Evolutionary conservation across 2,329 filamentous ascomycete genomes (phyloP), one percentile per base, ranked within the genome.

Genomic region (Chaetomium sp.): DNA sequence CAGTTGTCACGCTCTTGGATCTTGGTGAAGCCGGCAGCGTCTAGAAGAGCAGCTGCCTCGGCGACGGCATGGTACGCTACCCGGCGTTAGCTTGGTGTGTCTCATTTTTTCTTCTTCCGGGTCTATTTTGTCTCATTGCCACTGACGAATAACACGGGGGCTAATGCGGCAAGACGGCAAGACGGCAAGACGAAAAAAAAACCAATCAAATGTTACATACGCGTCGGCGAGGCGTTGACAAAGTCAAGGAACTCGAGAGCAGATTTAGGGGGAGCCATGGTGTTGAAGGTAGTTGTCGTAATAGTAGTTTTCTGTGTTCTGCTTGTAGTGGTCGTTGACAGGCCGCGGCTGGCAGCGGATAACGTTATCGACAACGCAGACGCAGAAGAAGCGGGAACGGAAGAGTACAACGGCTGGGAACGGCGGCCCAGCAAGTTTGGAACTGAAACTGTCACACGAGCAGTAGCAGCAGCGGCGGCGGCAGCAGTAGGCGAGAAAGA

Each of bases 1-100:
- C 94, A 97, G 47, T 88, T 85, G 68, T 96, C 90, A 65, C 89
- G 88, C 74, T 97, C 92, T 78, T 85, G 89, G 74, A 99, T 89
- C 65, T 87, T 83, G 66, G 82, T 80, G 78, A 97, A 99, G 57
- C 92, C 91, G 49, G 89, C 91, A 64, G 86, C 82, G 64, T 87
- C 81, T 52, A 99, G 81, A 54, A 88, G 86, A 61, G 84, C 74
- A 65, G 87, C 86, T 62, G 91, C 83, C 49, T 87, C 88, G 55
- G 85, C 84, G 56, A 96, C 91, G 59, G 91, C 92, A 77, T 99
- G 94, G 75, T 95, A 99, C 56, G 94, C 91, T 96, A 33, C 4
- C 40, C 1, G 38, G 35, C 37, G 19, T 47, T 14, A 56, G 59
- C 41, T 14, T 12, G 10, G 4, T 38, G 8, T 12, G 8, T 38